Evolutionary conservation across 192 early-diverging fungal species (phyloP).

Genomic region (Coemansia aciculifera): DNA sequence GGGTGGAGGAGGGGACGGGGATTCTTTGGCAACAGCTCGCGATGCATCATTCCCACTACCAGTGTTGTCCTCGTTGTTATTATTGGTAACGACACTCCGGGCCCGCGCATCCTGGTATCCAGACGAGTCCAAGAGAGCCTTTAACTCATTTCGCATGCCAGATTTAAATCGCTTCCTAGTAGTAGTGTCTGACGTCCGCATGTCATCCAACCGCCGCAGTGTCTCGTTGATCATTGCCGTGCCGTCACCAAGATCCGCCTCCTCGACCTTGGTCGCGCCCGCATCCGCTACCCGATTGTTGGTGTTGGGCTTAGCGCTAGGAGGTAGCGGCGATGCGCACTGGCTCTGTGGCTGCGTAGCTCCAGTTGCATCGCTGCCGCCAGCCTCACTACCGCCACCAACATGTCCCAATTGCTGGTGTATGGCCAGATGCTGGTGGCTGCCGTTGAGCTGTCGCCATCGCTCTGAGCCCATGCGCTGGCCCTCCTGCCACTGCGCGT

Average conservation of each 20-base stretch:
- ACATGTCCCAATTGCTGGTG: neutral
- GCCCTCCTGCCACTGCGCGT: slow-evolving; percentile 46
- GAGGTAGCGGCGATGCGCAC: slow-evolving; percentile 13
- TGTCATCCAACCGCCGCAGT: slow-evolving; percentile 9
- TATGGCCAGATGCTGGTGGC: slow-evolving; percentile 8
- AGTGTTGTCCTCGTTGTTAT: neutral
- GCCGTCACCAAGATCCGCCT: neutral
- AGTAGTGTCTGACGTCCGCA: neutral
- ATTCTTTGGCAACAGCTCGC: neutral
- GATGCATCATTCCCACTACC: neutral
- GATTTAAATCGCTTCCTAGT: slow-evolving; percentile 1
- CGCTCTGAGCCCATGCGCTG: slow-evolving; percentile 19
- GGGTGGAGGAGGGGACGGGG: neutral
- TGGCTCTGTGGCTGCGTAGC: slow-evolving; percentile 15
- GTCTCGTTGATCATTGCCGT: slow-evolving; percentile 20
- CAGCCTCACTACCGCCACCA: neutral
- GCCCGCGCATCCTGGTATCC: slow-evolving; percentile 16
- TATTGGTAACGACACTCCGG: neutral
- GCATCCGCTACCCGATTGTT: neutral
- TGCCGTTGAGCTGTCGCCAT: slow-evolving; percentile 9
- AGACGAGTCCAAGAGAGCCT: slow-evolving; percentile 13
- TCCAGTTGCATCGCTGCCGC: slow-evolving; percentile 9
- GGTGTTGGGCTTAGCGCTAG: neutral
- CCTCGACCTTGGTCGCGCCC: neutral
- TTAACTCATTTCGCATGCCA: slow-evolving; percentile 17